Conservation (phyloP, 495 filamentous ascomycete species). For the Aspergillus coremiiformis region DNA sequence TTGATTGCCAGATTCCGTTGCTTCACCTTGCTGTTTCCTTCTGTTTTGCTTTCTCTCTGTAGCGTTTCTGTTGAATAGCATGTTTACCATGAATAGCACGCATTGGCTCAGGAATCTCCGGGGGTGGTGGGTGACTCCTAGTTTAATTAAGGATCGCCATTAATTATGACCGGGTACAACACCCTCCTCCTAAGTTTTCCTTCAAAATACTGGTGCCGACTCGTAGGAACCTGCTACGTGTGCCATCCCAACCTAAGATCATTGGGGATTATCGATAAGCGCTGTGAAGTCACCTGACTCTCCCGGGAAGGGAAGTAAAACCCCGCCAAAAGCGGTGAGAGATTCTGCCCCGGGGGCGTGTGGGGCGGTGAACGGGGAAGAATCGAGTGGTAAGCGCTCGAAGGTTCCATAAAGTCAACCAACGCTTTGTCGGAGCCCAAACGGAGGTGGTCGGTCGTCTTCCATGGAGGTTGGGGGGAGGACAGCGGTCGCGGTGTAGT, state of each 20-base stretch:
- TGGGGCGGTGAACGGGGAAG: neutral
- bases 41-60: too few species aligned
- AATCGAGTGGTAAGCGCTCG: neutral
- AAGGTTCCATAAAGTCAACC: neutral
- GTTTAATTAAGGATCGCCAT: too few species aligned
- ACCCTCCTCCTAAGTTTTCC: too few species aligned
- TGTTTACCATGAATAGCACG: too few species aligned
- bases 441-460: neutral
- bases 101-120: too few species aligned
- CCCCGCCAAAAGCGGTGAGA: neutral
- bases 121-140: too few species aligned
- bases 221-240: too few species aligned
- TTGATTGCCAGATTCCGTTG: too few species aligned
- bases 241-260: neutral
- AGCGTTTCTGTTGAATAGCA: too few species aligned
- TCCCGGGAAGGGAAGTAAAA: neutral
- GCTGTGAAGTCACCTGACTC: neutral
- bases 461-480: neutral
- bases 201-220: too few species aligned
- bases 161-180: too few species aligned
- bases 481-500: neutral
- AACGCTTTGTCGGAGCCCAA: neutral
- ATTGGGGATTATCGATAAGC: neutral
- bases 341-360: neutral
- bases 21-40: too few species aligned